Evolutionary conservation across 2,329 filamentous ascomycete species (phyloP).

Genomic region (Colletotrichum navitas): DNA sequence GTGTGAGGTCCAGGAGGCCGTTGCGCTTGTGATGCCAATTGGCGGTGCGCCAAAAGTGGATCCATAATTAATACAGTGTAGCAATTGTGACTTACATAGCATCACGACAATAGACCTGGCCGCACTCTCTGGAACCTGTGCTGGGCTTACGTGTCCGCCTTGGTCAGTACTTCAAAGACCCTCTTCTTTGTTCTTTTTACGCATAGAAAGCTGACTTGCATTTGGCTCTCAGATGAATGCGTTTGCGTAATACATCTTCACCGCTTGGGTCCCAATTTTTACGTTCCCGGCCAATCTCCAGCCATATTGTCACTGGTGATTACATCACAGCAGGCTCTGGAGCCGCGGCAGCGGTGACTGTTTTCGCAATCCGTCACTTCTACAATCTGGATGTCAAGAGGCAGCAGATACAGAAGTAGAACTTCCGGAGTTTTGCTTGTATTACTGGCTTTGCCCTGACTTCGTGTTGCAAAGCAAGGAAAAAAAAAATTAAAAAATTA

Average conservation of each 20-base stretch:
- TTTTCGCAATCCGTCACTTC: conserved; percentile 44
- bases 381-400: conserved; percentile 44
- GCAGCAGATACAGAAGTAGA: conserved; percentile 1
- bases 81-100: too few species aligned
- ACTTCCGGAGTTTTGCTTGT: too few species aligned
- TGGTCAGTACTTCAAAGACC: conserved; percentile 39
- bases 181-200: background rate
- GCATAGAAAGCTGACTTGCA: background rate
- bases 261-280: conserved; percentile 49
- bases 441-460: too few species aligned
- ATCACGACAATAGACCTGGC: too few species aligned
- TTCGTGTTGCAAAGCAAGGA: too few species aligned
- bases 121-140: too few species aligned
- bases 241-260: conserved; percentile 48
- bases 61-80: too few species aligned
- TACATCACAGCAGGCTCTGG: conserved; percentile 48
- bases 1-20: too few species aligned
- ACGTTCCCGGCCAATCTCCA: conserved; percentile 48
- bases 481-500: too few species aligned
- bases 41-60: too few species aligned
- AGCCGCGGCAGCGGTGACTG: conserved; percentile 34
- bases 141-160: conserved; percentile 46
- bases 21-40: too few species aligned
- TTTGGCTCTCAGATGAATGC: conserved; percentile 45
- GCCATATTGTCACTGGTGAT: conserved; percentile 48